Conservation (phyloP, 257 asterid genomes). For the Orobanche coerulescens region DNA sequence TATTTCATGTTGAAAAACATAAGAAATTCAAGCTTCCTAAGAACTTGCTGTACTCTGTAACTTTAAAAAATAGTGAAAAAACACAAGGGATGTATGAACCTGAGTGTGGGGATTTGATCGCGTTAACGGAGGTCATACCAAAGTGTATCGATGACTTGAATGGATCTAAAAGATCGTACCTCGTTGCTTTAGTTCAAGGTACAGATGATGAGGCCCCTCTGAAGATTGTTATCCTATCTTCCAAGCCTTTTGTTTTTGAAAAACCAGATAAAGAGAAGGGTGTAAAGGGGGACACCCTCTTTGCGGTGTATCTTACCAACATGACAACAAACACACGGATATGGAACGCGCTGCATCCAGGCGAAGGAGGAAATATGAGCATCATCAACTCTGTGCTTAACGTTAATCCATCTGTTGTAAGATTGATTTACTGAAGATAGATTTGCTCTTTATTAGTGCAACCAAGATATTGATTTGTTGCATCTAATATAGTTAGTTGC, state of each 20-base stretch:
- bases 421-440: too few species aligned
- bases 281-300: conserved; percentile 14
- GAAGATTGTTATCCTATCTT: conserved; percentile 25
- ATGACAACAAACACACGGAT: conserved; percentile 47
- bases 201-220: background rate
- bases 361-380: conserved; percentile 12
- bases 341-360: conserved; percentile 42
- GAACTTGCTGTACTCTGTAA: conserved; percentile 22
- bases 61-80: background rate
- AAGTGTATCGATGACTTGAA: conserved; percentile 40
- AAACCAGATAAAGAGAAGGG: background rate
- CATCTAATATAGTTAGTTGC: too few species aligned
- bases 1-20: conserved; percentile 15
- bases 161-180: conserved; percentile 30
- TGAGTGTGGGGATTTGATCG: conserved; percentile 46
- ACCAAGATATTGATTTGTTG: too few species aligned
- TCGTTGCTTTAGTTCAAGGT: conserved; percentile 36
- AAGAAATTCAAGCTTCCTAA: conserved; percentile 15
- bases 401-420: conserved; percentile 23
- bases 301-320: conserved; percentile 41
- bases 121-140: conserved; percentile 47
- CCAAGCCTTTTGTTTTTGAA: conserved; percentile 28
- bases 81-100: conserved; percentile 31
- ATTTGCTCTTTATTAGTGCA: background rate
- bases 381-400: conserved; percentile 34